These are phyloP conservation scores for Kwoniella europaea DNA, from an alignment of 768 basidiomycete genomes.

Conservation along the genomic window DNA sequence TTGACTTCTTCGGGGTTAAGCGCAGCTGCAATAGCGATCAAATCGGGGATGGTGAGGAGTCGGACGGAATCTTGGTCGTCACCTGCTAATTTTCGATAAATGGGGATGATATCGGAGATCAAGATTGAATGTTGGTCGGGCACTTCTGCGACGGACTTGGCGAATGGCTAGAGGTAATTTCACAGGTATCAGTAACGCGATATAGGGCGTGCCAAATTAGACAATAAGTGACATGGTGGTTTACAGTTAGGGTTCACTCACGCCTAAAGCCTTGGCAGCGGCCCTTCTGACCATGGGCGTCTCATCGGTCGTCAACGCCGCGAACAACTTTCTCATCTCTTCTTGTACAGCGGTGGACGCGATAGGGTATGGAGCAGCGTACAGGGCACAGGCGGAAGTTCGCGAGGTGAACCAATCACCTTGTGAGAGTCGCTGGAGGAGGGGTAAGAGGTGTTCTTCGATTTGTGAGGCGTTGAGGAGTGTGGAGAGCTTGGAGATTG, in stretches of 20 bases:
- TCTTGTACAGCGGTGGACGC: constrained; percentile 63
- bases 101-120: constrained; percentile 81
- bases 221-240: background rate
- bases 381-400: constrained; percentile 92
- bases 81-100: constrained; percentile 89
- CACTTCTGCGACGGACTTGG: constrained; percentile 69
- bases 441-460: constrained; percentile 88
- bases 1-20: constrained; percentile 87
- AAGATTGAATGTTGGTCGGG: constrained; percentile 69
- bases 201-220: background rate
- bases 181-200: too few species aligned
- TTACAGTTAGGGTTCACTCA: constrained; percentile 61
- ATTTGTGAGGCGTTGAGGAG: constrained; percentile 78
- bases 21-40: constrained; percentile 87
- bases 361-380: constrained; percentile 79
- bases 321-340: constrained; percentile 83
- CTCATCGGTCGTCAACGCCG: constrained; percentile 83
- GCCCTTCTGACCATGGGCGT: constrained; percentile 98
- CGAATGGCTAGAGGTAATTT: constrained; percentile 66
- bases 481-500: constrained; percentile 84
- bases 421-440: constrained; percentile 81
- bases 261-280: constrained; percentile 93
- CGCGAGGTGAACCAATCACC: constrained; percentile 99
- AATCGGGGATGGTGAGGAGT: constrained; percentile 89
- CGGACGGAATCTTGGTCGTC: constrained; percentile 99